Percentiles rank a stretch among this genome's conserved stretches.
phyloP scores from a whole-genome alignment of 2,329 filamentous ascomycete species.

The Cadophora gregata region DNA sequence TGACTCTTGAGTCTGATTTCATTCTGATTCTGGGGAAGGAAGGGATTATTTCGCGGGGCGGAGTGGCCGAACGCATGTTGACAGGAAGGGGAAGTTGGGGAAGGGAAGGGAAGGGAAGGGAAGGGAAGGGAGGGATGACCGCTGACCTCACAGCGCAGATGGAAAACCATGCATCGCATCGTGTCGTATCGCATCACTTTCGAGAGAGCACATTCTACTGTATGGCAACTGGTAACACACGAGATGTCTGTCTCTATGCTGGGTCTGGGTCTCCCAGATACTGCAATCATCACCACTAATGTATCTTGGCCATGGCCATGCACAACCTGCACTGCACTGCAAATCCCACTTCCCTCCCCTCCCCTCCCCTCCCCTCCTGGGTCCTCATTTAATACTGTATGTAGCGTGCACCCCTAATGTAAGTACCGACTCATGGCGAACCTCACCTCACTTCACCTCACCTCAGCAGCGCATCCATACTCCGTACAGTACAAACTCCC shows the following conservation, averaged over 20 bases:
- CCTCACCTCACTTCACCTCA: neutral
- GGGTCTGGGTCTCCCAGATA: too few species aligned
- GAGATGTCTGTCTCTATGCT: too few species aligned
- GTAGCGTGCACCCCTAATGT: too few species aligned
- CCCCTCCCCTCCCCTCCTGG: too few species aligned
- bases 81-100: constrained; percentile 3
- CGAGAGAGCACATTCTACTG: too few species aligned
- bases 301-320: neutral
- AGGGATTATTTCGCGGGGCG: constrained; percentile 23
- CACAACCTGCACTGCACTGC: neutral
- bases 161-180: too few species aligned
- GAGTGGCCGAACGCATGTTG: constrained; percentile 3
- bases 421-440: neutral
- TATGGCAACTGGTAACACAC: too few species aligned
- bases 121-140: neutral
- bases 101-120: neutral
- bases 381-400: neutral
- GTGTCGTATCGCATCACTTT: too few species aligned
- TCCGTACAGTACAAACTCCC: too few species aligned
- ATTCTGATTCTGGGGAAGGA: constrained; percentile 10
- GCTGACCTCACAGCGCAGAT: neutral
- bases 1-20: too few species aligned
- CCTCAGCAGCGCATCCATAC: too few species aligned
- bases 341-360: too few species aligned
- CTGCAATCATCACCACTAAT: neutral